Evolutionary conservation across 371 early-diverging fungal species (phyloP), one percentile per base, ranked within the genome.

Genomic region (Mucor circinelloides): DNA sequence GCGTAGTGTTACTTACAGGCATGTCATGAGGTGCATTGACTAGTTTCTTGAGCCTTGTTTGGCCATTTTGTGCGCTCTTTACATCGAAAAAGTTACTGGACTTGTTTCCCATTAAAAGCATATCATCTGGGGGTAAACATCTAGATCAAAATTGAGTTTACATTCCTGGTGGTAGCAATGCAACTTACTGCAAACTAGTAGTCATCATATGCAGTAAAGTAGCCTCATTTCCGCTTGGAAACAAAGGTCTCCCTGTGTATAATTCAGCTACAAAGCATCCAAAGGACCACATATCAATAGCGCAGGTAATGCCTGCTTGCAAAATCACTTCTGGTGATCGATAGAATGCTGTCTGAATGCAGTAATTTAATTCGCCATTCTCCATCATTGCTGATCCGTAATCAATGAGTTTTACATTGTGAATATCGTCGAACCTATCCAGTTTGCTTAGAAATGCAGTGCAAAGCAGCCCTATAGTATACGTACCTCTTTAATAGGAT

Each of bases 181-280:
- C 30, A 19, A 36, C 60, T 72, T 85, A 87, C 87, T 95, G 94
- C 61, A 97, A 77, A 74, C 93, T 84, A 36, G 93, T 91, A n/a
- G 93, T 90, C 64, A 97, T 97, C 38, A 96, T 86, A 23, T 84
- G 81, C 7, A 98, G 66, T 72, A 97, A 95, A 63, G 96, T 91
- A 73, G 92, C 93, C 81, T 97, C 97, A 54, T 93, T 92, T 7
- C 88, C 87, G 9, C 98, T 97, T 0, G 98, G 97, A 74, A 97
- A 96, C 63, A 99, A 73, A 0, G 97, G 97, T 4, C 92, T 76
- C 0, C 97, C 97, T 0, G 95, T 73, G 72, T 91, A 95, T 15
- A 99, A 81, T 76, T 99, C 99, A 6, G 96, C 98, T n/a, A 97
- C 94, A 63, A 99, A 94, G 77, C 99, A 99, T 0, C 99, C 99